Base-by-base conservation (phyloP, 768 basidiomycete species). In the Xerocomellus intermedius region DNA sequence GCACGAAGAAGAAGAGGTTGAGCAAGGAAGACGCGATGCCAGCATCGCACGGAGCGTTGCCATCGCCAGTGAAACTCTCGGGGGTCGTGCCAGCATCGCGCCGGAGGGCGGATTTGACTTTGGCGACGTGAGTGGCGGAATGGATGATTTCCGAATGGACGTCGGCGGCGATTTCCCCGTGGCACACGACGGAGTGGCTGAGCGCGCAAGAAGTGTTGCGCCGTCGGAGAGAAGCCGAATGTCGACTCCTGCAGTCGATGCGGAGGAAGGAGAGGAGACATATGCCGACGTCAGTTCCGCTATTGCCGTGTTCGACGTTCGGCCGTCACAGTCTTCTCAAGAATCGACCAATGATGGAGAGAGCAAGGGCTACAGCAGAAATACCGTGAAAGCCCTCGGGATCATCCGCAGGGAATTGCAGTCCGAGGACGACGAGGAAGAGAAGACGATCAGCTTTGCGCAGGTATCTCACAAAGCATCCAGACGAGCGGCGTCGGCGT, bases 401-500 rank as follows among this genome's bases (percentile, higher is more conserved):
- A 75, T 96, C 62, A 77, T 96, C 48, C 81, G 89, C 56, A 79
- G 78, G 59, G 89, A 92, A 64, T 73, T 95, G 48, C 79, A 83
- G 51, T 82, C 84, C 3, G 70, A 68, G 28, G 77, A 79, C 24
- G 79, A 75, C 4, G 71, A 68, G 8, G 77, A 76, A 54, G 84
- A 85, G 32, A 88, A 84, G 69, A 71, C 74, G 9, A 73, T 95
- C 63, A 91, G 87, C 65, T 98, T 98, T 76, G 80, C 82, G 38
- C 76, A 82, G 64, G 80, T 93, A 76, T 79, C 91, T 14, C 80
- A 89, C 60, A 91, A 91, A 78, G 92, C 94, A 13, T 89, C 92
- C 10, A 87, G 91, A 44, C 85, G 93, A 39, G 97, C 94, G 13
- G 94, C 96, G 2, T 85, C 96, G 1, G 86, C 93, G 2, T 98